A percentile compares a stretch with the other conserved stretches of the same genome.
Conservation (phyloP, 352 stramenopile species). For the Thalassiosira delicatula region DNA sequence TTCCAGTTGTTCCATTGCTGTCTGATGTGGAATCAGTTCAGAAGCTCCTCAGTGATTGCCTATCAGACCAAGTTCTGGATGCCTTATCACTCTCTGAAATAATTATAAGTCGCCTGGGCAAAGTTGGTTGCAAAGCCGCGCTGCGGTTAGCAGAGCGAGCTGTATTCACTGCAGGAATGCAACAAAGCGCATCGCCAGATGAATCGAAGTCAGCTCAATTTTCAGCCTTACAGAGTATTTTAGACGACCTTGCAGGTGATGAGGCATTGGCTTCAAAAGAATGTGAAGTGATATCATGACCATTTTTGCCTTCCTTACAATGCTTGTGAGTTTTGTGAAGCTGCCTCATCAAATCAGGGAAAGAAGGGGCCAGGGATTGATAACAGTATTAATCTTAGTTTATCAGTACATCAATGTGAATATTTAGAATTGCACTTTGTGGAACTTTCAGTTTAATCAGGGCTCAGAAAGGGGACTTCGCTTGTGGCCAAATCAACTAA, state of each 20-base stretch:
- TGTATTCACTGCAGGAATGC: slow-evolving; percentile 53
- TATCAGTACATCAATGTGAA: too few species aligned
- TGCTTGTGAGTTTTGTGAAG: too few species aligned
- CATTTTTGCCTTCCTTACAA: too few species aligned
- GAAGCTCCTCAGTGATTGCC: slow-evolving; percentile 64
- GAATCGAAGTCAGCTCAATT: slow-evolving; percentile 42
- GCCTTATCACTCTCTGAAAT: slow-evolving; percentile 53
- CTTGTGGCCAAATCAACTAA: too few species aligned
- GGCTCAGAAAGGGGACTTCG: too few species aligned
- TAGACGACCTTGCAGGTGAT: slow-evolving; percentile 71
- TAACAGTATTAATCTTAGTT: too few species aligned
- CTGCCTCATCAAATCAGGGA: too few species aligned
- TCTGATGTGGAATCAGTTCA: slow-evolving; percentile 61
- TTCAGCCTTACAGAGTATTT: slow-evolving; percentile 57
- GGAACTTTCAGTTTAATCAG: too few species aligned
- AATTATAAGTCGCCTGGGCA: slow-evolving; percentile 56
- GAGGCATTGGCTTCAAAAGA: slow-evolving; percentile 56
- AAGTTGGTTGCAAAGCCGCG: slow-evolving; percentile 74
- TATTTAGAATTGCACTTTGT: too few species aligned
- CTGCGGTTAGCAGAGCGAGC: slow-evolving; percentile 71
- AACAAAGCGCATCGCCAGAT: slow-evolving; percentile 8
- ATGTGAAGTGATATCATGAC: slow-evolving; percentile 68
- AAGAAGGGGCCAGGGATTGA: too few species aligned
- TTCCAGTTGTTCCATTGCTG: slow-evolving; percentile 67
- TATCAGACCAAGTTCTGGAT: slow-evolving; percentile 44